phyloP scores from a whole-genome alignment of 345 rosid genomes.

The Toxicodendron radicans region DNA sequence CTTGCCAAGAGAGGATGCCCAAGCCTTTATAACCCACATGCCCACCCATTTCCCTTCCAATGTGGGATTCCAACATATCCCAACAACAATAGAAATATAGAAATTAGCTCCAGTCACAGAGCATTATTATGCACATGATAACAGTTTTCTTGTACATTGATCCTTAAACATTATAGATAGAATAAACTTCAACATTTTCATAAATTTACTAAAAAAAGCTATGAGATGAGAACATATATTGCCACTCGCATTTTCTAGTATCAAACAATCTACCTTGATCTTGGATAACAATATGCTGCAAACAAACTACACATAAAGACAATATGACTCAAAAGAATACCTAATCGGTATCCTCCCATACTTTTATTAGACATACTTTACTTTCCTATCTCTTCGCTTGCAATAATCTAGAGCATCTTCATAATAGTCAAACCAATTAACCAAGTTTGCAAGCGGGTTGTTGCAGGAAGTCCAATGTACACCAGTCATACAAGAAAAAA shows the following conservation, averaged over 20 bases:
- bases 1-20: too few relatives aligned
- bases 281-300: background rate
- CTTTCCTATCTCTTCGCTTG: background rate
- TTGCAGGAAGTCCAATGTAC: background rate
- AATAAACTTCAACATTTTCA: background rate
- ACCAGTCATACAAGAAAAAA: background rate
- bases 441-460: background rate
- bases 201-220: background rate
- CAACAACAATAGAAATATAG: background rate
- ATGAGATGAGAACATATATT: background rate
- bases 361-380: background rate
- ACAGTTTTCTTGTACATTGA: background rate
- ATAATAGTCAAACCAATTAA: background rate
- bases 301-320: background rate
- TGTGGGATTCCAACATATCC: too few relatives aligned
- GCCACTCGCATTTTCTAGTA: slow-evolving; percentile 2
- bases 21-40: too few relatives aligned
- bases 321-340: background rate
- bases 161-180: background rate
- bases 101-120: background rate
- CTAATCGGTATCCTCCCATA: background rate
- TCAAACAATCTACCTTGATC: background rate
- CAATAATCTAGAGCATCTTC: slow-evolving; percentile 3
- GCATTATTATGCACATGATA: background rate
- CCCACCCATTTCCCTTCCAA: too few relatives aligned